Evolutionary conservation across 257 asterid genomes (phyloP), one percentile per base, ranked within the genome.

Genomic region (Solanum lignicaule): DNA sequence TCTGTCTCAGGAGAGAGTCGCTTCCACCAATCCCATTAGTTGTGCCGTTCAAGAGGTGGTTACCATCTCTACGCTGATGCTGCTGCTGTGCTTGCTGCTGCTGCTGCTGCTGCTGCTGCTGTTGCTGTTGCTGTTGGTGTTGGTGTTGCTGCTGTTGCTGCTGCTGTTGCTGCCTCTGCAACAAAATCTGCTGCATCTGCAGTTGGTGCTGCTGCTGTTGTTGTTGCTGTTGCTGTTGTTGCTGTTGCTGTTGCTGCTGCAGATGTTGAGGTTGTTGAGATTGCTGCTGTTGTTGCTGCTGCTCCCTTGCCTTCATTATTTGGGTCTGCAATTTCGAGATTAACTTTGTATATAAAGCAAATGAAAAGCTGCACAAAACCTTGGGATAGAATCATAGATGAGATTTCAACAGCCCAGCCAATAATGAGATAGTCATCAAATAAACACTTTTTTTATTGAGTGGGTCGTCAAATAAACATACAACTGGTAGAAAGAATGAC

Each of bases 281-380:
- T 41, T 90, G 93, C 39, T 91, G 93, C 15, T 92, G 98, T 1
- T 94, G 96, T 38, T 94, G 99, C 84, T 97, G 99, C 86, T 96
- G 98, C 91, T 97, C 99, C 90, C 99, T 94, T 41, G 98, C 94
- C 91, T 96, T 97, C 93, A 96, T 94, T 88, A 93, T 83, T 88
- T 97, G 99, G 85, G 99, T 93, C 99, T 97, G 94, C 91, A 89
- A 32, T 71, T 72, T 85, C 62, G 29, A 85, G 41, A 81, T 66
- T 85, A 16, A 27, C 66, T 1, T 73, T 29, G 48, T 55, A 58
- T 23, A 38, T 23, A 36, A 20, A 87, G 75, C 69, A 32, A 23
- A 58, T 35, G 60, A 33, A 75, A 75, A 73, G 52, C 25, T 27
- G 25, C 5, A n/a, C n/a, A 79, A 43, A 46, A 46, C 85, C 68